phyloP scores from a whole-genome alignment of 768 basidiomycete species.

The Coprinopsis cinerea region DNA sequence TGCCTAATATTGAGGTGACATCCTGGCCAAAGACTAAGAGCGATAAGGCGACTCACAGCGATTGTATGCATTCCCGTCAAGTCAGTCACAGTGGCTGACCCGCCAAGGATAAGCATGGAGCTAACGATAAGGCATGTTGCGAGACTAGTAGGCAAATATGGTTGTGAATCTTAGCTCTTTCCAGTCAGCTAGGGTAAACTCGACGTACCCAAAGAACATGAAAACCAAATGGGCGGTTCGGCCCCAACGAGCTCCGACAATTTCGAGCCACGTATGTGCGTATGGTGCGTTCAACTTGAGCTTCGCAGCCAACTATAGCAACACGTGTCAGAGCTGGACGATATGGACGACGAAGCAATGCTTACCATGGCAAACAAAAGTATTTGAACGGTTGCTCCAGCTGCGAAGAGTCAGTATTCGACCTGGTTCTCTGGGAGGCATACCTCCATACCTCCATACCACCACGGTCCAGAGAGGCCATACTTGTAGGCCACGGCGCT shows the following conservation, averaged over 20 bases:
- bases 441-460: too few species aligned
- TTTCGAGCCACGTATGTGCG: constrained; percentile 86
- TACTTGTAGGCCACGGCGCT: constrained; percentile 83
- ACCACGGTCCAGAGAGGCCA: constrained; percentile 84
- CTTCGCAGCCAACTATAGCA: constrained; percentile 74
- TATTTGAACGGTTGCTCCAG: constrained; percentile 85
- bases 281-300: constrained; percentile 88
- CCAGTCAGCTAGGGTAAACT: neutral
- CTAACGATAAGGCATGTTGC: constrained; percentile 92
- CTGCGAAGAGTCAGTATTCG: too few species aligned
- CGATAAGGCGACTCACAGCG: constrained; percentile 60
- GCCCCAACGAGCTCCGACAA: constrained; percentile 80
- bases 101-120: constrained; percentile 74
- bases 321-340: neutral
- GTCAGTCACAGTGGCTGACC: constrained; percentile 81
- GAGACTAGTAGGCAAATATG: constrained; percentile 36
- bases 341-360: neutral
- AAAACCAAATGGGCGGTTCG: constrained; percentile 73
- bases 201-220: constrained; percentile 74
- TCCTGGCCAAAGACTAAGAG: too few species aligned
- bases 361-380: constrained; percentile 80
- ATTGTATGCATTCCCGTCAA: constrained; percentile 88
- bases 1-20: too few species aligned
- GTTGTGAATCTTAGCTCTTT: neutral
- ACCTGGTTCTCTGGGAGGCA: too few species aligned